Base-by-base conservation (phyloP, 495 filamentous ascomycete genomes). In the Diplogelasinospora grovesii region DNA sequence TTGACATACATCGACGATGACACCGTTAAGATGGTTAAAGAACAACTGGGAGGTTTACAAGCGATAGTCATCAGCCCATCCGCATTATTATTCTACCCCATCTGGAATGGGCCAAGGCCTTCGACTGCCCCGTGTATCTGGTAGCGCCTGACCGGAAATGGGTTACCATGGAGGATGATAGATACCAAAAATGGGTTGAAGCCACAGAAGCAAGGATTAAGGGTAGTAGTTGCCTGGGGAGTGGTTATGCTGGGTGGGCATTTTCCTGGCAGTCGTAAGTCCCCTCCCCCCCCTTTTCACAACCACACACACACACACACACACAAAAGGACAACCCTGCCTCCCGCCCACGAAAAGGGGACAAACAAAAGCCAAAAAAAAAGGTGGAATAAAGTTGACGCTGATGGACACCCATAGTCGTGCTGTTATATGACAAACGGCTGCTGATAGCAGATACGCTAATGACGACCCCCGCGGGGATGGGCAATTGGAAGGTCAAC, bases 11-110 rank as follows among this genome's bases (percentile, higher is more conserved):
- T 89, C 5, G 81, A 87, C 50, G 58, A 68, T 3, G 65, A 66
- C 8, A 88, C 82, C 0, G 58, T 83, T 8, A 36, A 48, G 0
- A 41, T 43, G 32, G 69, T 81, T 43, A 57, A 60, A 7, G 43
- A 41, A n/a, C n/a, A n/a, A 6, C 41, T 71, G 3, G 84, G 84
- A 30, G 82, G 81, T 0, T 50, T 89, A 3, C 61, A 67, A n/a
- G 83, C 75, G 0, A 87, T 88, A 25, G 77, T 88, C 29, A 87
- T 90, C 48, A 80, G n/a, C 75, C 0, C 85, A 90, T 56, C 85
- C 85, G 23, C 85, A 90, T 54, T 90, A 80, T 56, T 89, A 85
- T 59, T 74, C 74, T 11, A 80, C 83, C 8, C n/a, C 76, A 85
- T 46, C 46, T 78, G 0, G 71, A 77, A 27, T 90, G 85, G 85